These are phyloP conservation scores for Fusarium udum DNA, from an alignment of 2,329 filamentous ascomycete species.

Conservation along the genomic window DNA sequence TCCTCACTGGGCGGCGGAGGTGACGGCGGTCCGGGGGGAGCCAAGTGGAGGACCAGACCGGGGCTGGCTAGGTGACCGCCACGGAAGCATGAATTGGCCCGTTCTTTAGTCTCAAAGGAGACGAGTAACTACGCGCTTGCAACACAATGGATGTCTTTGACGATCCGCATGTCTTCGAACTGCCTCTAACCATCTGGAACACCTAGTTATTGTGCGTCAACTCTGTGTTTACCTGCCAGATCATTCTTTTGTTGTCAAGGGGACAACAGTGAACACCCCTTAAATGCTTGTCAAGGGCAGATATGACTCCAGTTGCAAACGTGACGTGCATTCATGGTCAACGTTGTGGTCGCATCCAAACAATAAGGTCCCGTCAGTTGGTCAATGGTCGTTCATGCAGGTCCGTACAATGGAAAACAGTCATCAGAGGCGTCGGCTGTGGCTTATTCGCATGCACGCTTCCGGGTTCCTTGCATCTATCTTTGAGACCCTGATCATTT, in stretches of 20 bases:
- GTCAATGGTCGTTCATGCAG: conserved; percentile 1
- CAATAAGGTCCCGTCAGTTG: neutral
- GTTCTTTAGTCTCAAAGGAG: conserved; percentile 26
- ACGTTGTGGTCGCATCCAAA: conserved; percentile 4
- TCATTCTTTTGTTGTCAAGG: conserved; percentile 29
- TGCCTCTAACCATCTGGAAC: conserved; percentile 4
- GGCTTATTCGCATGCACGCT: conserved; percentile 33
- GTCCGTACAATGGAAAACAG: neutral
- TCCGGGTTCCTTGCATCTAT: conserved; percentile 29
- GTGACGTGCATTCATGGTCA: conserved; percentile 6
- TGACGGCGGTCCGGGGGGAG: conserved; percentile 25
- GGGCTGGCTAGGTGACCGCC: conserved; percentile 30
- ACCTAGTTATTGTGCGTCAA: neutral
- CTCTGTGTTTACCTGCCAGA: conserved; percentile 8
- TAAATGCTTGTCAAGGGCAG: neutral
- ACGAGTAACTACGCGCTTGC: conserved; percentile 16
- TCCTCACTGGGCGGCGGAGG: conserved; percentile 14
- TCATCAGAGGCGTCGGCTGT: conserved; percentile 30
- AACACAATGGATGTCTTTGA: conserved; percentile 16
- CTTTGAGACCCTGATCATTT: conserved; percentile 3
- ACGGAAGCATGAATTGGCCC: conserved; percentile 25
- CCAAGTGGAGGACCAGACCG: conserved; percentile 5
- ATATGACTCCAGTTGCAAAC: neutral
- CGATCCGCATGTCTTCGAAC: neutral
- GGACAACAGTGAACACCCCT: neutral